Evolutionary conservation across 495 filamentous ascomycete species (phyloP).

Genomic region (Podospora pseudoanserina): DNA sequence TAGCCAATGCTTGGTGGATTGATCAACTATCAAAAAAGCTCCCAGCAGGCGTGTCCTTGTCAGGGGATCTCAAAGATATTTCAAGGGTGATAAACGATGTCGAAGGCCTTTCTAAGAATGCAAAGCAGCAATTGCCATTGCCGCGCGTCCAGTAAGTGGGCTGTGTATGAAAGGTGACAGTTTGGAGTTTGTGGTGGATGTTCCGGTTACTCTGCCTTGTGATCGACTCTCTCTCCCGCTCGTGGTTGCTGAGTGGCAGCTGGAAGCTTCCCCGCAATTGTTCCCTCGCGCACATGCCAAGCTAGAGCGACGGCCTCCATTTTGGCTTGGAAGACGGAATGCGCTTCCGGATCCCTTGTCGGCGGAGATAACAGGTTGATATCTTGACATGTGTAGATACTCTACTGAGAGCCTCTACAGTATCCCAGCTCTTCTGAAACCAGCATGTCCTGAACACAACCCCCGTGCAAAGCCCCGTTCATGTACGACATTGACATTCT

Average conservation of each 20-base stretch:
- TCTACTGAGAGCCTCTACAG: background rate
- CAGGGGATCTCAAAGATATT: background rate
- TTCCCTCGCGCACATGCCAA: background rate
- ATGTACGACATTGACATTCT: background rate
- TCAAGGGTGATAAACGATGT: background rate
- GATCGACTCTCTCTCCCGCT: background rate
- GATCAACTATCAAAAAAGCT: background rate
- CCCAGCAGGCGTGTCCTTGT: background rate
- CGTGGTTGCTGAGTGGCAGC: background rate
- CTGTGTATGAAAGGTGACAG: constrained; percentile 2
- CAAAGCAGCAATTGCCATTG: background rate
- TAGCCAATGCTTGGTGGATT: background rate
- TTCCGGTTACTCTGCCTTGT: background rate
- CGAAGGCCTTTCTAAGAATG: background rate
- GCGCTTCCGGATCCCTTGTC: background rate
- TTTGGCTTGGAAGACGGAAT: background rate
- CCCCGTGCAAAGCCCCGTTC: background rate
- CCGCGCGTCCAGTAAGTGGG: constrained; percentile 1
- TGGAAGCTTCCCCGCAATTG: background rate
- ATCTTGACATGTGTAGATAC: background rate
- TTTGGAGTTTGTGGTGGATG: background rate
- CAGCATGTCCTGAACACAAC: background rate
- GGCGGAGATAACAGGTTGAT: background rate
- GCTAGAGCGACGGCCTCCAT: background rate
- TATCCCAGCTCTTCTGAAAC: background rate